Conservation (phyloP, 495 filamentous ascomycete species). For the Daldinia vernicosa region DNA sequence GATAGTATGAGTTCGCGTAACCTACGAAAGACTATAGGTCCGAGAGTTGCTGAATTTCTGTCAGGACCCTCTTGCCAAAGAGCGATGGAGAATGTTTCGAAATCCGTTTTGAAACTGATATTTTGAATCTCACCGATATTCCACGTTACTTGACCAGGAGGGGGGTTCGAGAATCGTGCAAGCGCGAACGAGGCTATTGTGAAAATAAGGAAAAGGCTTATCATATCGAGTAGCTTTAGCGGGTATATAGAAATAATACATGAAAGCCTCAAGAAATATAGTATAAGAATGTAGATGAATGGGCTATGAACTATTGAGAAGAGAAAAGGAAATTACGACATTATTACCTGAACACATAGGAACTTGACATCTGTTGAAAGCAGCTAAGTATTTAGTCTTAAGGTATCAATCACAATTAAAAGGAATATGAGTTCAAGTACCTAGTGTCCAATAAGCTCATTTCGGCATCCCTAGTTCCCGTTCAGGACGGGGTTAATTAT, state of each 20-base stretch:
- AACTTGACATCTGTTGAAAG: background rate
- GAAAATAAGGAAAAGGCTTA: background rate
- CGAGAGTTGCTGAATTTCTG: conserved; percentile 16
- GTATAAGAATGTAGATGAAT: background rate
- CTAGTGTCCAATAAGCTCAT: background rate
- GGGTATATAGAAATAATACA: background rate
- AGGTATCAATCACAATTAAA: background rate
- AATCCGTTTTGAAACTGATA: conserved; percentile 26
- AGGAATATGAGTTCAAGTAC: background rate
- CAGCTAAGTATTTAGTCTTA: background rate
- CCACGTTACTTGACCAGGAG: conserved; percentile 14
- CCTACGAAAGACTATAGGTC: conserved; percentile 20
- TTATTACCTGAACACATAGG: background rate
- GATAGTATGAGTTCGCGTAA: background rate
- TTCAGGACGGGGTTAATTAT: background rate
- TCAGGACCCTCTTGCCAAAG: conserved; percentile 29
- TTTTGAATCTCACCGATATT: conserved; percentile 21
- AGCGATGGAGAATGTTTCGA: conserved; percentile 31
- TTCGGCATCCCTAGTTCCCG: too few relatives aligned
- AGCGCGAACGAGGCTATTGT: background rate
- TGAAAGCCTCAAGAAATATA: background rate
- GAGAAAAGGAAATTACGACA: background rate
- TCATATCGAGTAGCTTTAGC: background rate
- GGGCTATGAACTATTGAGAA: background rate
- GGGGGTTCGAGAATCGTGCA: conserved; percentile 15